Evolutionary conservation across 441 rosid genomes (phyloP).

Genomic region (Breynia disticha): DNA sequence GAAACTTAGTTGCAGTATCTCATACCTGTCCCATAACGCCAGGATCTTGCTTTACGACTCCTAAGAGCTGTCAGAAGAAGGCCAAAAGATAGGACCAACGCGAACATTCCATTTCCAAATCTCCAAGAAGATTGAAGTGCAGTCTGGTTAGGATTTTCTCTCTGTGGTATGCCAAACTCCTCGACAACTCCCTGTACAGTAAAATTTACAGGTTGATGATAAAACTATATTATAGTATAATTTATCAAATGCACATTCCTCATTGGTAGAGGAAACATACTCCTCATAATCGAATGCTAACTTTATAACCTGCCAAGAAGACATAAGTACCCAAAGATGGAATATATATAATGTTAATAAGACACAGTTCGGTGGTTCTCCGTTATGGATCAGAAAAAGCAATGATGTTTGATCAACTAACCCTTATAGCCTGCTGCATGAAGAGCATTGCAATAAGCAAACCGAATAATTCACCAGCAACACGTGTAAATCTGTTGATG

Average conservation of each 20-base stretch:
- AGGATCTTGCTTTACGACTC: conserved; percentile 37
- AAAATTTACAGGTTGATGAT: no score
- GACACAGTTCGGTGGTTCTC: no score
- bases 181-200: conserved; percentile 57
- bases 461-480: conserved; percentile 54
- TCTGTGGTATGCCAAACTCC: conserved; percentile 60
- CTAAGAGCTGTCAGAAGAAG: conserved; percentile 34
- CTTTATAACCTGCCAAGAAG: not conserved
- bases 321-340: not conserved
- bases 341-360: not conserved
- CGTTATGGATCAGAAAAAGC: not conserved
- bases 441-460: conserved; percentile 46
- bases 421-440: conserved; percentile 49
- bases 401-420: conserved; percentile 1
- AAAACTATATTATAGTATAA: no score
- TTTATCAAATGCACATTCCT: no score
- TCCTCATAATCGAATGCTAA: not conserved
- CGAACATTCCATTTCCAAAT: conserved; percentile 49
- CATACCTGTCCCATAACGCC: conserved; percentile 34
- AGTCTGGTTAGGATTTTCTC: conserved; percentile 46
- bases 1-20: not conserved
- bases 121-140: conserved; percentile 62
- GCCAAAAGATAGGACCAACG: conserved; percentile 34
- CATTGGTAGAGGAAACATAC: no score
- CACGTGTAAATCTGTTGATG: conserved; percentile 43